phyloP scores from a whole-genome alignment of 2,329 filamentous ascomycete genomes.

The Aspergillus bombycis region DNA sequence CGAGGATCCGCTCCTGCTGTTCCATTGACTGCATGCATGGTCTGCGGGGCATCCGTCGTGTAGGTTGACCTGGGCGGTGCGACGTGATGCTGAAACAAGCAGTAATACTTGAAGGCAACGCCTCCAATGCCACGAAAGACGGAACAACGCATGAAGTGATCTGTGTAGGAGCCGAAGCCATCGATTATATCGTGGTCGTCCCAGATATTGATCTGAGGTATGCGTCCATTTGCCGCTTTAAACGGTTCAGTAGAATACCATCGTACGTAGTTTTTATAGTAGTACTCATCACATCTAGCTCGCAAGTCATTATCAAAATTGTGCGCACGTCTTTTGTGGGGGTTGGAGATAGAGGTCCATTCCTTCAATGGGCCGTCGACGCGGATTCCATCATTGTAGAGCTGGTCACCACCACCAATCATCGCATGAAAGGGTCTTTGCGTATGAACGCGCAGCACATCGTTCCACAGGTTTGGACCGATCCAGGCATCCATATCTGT shows the following conservation, averaged over 20 bases:
- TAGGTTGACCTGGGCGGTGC: conserved; percentile 84
- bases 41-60: conserved; percentile 70
- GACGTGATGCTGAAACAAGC: conserved; percentile 74
- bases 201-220: conserved; percentile 68
- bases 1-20: conserved; percentile 63
- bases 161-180: conserved; percentile 67
- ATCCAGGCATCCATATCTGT: conserved; percentile 66
- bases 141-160: conserved; percentile 67
- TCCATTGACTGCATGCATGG: conserved; percentile 54
- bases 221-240: conserved; percentile 62
- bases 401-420: conserved; percentile 91
- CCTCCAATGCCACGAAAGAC: conserved; percentile 69
- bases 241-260: conserved; percentile 73
- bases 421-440: conserved; percentile 67
- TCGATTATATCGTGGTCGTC: conserved; percentile 70
- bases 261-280: conserved; percentile 63
- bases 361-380: conserved; percentile 76
- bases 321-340: conserved; percentile 61
- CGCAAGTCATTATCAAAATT: conserved; percentile 68
- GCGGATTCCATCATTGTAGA: conserved; percentile 76
- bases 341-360: conserved; percentile 65
- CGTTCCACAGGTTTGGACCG: conserved; percentile 66
- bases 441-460: conserved; percentile 63
- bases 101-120: conserved; percentile 62
- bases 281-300: conserved; percentile 62